Base-by-base conservation (phyloP, 2,329 filamentous ascomycete genomes). In the Alternaria postmessia region DNA sequence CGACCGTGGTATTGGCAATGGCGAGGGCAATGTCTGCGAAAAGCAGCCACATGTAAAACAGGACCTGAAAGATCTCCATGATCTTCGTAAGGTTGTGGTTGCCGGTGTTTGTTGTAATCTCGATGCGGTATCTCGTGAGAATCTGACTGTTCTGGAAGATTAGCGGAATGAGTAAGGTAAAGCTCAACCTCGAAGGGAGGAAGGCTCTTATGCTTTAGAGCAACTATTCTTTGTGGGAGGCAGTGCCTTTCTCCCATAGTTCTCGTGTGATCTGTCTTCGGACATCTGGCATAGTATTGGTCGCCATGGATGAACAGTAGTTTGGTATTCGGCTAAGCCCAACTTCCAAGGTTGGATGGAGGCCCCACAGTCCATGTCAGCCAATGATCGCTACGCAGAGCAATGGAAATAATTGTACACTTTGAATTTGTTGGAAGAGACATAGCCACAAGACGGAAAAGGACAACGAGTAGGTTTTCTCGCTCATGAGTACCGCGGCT, bases 1-100 rank as follows among this genome's bases (percentile, higher is more conserved):
- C 3, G 12, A 5, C 9, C 11, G 20, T 11, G 20, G 2, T 1
- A 1, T 22, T 8, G 18, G 39, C 0, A 0, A 22, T 7, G 0
- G 39, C 4, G 9, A 22, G 0, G 0, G 39, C 18, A 0, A 11
- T 2, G 39, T 18, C 22, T 11, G 11, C 20, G 3, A 9, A 9
- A 3, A 42, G 18, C n/a, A 42, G 39, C 39, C 20, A 42, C 0
- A 42, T 4, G 39, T 22, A 14, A 0, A 18, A 3, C 5, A 22
- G 2, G 0, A 42, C 4, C 5, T 12, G 1, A 1, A 12, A 6
- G 9, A 22, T 0, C 18, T 11, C 9, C 39, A 22, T 42, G 4
- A 5, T 39, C 1, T 3, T 39, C 1, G 38, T 9, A 0, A 20
- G 4, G 0, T 18, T 20, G 0, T 41, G 1, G 38, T n/a, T 7